Conservation (phyloP, 2,329 filamentous ascomycete species). For the Malbranchea zuffiana region DNA sequence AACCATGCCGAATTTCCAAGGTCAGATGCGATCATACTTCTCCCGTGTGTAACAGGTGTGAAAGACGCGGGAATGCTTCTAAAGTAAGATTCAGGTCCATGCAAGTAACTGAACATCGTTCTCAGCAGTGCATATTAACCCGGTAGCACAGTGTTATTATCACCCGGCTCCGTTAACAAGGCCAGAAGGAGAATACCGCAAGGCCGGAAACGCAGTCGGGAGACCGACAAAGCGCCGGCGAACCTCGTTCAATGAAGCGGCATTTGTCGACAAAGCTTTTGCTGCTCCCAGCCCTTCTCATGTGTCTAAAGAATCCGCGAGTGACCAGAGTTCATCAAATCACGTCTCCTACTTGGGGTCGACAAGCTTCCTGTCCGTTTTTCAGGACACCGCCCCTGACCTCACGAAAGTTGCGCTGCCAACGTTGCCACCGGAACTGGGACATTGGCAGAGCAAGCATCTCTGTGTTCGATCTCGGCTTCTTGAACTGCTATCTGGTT, state of each 20-base stretch:
- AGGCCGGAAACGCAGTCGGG: too few relatives aligned
- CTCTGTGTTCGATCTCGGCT: conserved; percentile 24
- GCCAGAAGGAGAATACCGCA: conserved; percentile 4
- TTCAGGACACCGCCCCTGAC: conserved; percentile 20
- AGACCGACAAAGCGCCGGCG: too few relatives aligned
- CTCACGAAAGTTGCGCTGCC: conserved; percentile 13
- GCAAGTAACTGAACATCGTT: not conserved
- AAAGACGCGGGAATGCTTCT: conserved; percentile 16
- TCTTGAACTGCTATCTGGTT: conserved; percentile 5
- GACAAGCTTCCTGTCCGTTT: conserved; percentile 24
- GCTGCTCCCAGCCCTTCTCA: conserved; percentile 12
- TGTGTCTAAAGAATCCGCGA: conserved; percentile 3
- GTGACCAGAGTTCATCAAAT: conserved; percentile 6
- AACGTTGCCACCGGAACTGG: conserved; percentile 9
- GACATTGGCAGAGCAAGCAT: conserved; percentile 10
- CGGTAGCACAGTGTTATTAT: conserved; percentile 21
- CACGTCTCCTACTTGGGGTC: conserved; percentile 26
- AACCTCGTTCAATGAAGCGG: too few relatives aligned
- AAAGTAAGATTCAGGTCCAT: conserved; percentile 12
- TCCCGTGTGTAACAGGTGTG: conserved; percentile 23
- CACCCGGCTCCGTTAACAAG: conserved; percentile 25
- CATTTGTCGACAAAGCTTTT: conserved; percentile 9
- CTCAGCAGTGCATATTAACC: conserved; percentile 1
- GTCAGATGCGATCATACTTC: conserved; percentile 24
- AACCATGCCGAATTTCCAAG: conserved; percentile 25